Percentiles rank a stretch among this genome's conserved stretches.
phyloP scores from a whole-genome alignment of 2,329 filamentous ascomycete species.

The Apiospora saccharicola region DNA sequence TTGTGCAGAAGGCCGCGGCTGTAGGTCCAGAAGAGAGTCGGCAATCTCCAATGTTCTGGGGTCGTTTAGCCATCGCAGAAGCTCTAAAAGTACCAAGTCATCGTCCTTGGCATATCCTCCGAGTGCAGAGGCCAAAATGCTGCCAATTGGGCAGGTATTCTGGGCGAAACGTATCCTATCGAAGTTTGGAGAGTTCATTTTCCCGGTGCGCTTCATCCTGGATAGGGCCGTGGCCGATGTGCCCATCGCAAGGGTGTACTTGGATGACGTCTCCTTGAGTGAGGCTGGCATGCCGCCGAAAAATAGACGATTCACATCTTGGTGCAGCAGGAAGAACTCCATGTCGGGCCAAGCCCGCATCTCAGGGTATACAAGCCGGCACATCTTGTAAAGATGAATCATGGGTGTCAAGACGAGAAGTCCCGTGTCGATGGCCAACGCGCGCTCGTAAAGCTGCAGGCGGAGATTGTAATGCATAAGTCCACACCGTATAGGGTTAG shows the following conservation, averaged over 20 bases:
- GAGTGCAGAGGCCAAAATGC: too few species aligned
- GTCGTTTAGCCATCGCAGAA: neutral
- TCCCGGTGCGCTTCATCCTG: neutral
- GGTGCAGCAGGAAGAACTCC: neutral
- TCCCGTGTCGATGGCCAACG: neutral
- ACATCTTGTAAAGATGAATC: constrained; percentile 10
- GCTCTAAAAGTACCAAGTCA: neutral
- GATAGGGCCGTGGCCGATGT: neutral
- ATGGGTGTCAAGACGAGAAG: neutral
- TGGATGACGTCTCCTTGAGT: neutral
- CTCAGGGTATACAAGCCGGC: neutral
- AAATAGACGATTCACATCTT: neutral
- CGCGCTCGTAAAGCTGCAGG: neutral
- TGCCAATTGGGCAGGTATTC: neutral
- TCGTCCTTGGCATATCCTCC: neutral
- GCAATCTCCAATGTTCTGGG: neutral
- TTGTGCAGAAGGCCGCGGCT: neutral
- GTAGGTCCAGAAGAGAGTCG: neutral
- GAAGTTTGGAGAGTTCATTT: neutral
- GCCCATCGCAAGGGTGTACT: neutral
- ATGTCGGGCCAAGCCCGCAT: neutral
- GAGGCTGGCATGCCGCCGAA: neutral
- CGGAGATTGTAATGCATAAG: neutral
- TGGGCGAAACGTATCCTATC: neutral
- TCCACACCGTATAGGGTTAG: neutral